A percentile compares a stretch with the other conserved stretches of the same genome.
These are phyloP conservation scores for Capniomyces stellatus DNA, from an alignment of 371 early-diverging fungal species.

Conservation along the genomic window DNA sequence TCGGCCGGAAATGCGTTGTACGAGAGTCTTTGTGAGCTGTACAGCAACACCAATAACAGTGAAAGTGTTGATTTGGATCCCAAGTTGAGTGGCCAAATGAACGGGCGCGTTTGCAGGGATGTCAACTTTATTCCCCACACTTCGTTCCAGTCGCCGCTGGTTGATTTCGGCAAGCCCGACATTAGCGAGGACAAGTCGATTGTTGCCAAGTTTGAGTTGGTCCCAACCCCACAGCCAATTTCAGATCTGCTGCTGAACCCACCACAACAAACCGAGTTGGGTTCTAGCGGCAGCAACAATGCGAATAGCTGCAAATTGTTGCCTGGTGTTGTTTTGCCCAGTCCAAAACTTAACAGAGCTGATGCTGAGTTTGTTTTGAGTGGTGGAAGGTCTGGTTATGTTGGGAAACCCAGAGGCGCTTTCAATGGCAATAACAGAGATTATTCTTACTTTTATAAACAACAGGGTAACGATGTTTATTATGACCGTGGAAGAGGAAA, in stretches of 20 bases:
- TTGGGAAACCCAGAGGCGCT: conserved; percentile 8
- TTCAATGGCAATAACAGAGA: conserved; percentile 22
- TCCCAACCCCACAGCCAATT: conserved; percentile 2
- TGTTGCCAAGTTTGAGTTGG: conserved; percentile 7
- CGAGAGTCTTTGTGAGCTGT: conserved; percentile 16
- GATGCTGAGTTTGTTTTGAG: conserved; percentile 21
- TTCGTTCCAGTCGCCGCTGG: conserved; percentile 12
- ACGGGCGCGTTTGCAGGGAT: conserved; percentile 11
- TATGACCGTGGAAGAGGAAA: conserved; percentile 17
- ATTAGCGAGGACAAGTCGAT: conserved; percentile 18
- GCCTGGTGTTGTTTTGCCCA: conserved; percentile 14
- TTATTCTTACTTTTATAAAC: conserved; percentile 19
- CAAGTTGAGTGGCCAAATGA: conserved; percentile 6
- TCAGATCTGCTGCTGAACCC: neutral
- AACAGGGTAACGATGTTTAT: conserved; percentile 24
- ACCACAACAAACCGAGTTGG: neutral
- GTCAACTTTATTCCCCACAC: conserved; percentile 19
- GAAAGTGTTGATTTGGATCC: conserved; percentile 8
- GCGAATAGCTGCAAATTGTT: conserved; percentile 6
- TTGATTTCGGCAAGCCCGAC: conserved; percentile 7
- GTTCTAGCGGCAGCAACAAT: neutral
- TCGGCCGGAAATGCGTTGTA: conserved; percentile 16
- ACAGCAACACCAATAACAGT: conserved; percentile 2
- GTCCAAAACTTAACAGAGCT: conserved; percentile 7
- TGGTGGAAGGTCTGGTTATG: conserved; percentile 16